Percentiles rank a stretch among this genome's conserved stretches.
Evolutionary conservation across 2,329 filamentous ascomycete species (phyloP).

Genomic region (Dactylellina leptospora): DNA sequence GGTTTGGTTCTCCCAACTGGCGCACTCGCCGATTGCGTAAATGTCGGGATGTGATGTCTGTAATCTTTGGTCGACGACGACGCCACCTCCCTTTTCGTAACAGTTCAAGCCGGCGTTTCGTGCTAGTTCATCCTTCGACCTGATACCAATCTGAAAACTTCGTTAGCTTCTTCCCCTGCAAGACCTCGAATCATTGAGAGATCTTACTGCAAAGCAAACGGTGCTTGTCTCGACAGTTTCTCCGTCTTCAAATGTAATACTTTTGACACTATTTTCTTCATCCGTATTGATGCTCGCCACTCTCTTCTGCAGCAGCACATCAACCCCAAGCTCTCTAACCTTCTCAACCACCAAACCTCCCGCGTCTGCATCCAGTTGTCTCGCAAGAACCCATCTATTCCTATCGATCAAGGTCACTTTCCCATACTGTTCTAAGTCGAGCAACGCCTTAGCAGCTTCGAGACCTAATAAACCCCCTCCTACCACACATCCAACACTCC

Average conservation of each 20-base stretch:
- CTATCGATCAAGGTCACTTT: slow-evolving; percentile 82
- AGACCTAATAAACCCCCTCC: slow-evolving; percentile 85
- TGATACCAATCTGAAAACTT: slow-evolving; percentile 74
- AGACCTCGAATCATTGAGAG: background rate
- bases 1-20: slow-evolving; percentile 85
- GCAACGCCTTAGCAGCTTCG: slow-evolving; percentile 91
- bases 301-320: slow-evolving; percentile 79
- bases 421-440: slow-evolving; percentile 78
- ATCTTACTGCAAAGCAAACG: slow-evolving; percentile 78
- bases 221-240: slow-evolving; percentile 79
- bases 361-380: slow-evolving; percentile 83
- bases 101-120: slow-evolving; percentile 74
- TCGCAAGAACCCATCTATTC: slow-evolving; percentile 81
- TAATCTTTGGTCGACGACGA: slow-evolving; percentile 72
- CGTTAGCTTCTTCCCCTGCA: slow-evolving; percentile 2
- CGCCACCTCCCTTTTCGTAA: slow-evolving; percentile 76
- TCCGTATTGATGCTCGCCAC: slow-evolving; percentile 77
- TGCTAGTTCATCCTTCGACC: slow-evolving; percentile 80
- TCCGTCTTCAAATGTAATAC: slow-evolving; percentile 82
- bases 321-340: slow-evolving; percentile 78
- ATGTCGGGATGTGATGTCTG: slow-evolving; percentile 76
- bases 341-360: slow-evolving; percentile 83
- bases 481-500: slow-evolving; percentile 76
- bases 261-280: slow-evolving; percentile 73
- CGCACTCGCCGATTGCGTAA: slow-evolving; percentile 90